Percentiles rank a stretch among this genome's conserved stretches.
These are phyloP conservation scores for Prunus padus DNA, from an alignment of 306 rosid species.

Conservation along the genomic window DNA sequence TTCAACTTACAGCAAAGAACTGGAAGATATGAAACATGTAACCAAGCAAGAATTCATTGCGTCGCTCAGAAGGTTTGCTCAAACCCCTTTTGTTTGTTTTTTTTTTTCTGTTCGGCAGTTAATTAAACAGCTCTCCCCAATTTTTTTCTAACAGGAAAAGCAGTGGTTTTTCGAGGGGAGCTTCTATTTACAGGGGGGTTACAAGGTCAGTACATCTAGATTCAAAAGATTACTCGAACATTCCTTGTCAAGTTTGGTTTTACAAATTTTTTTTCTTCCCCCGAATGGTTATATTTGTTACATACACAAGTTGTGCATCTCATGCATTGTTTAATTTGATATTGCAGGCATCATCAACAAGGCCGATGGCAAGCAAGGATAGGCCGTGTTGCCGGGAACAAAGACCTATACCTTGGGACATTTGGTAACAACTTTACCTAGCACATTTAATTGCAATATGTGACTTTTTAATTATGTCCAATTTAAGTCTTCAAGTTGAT, in stretches of 20 bases:
- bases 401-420: constrained; percentile 90
- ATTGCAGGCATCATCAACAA: constrained; percentile 91
- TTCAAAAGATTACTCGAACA: not conserved
- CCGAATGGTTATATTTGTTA: not conserved
- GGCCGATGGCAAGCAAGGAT: constrained; percentile 99
- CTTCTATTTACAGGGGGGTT: constrained; percentile 90
- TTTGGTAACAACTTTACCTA: constrained; percentile 51
- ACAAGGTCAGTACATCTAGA: constrained; percentile 54
- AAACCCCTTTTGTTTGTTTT: not conserved
- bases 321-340: not conserved
- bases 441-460: not conserved
- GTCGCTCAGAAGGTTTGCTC: constrained; percentile 72
- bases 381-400: constrained; percentile 98
- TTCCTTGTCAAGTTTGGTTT: not conserved
- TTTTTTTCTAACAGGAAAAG: constrained; percentile 63
- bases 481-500: not conserved
- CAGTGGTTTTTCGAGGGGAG: constrained; percentile 96
- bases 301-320: not conserved
- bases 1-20: constrained; percentile 61
- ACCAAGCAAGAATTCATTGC: constrained; percentile 98
- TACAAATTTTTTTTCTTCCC: not conserved
- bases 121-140: not conserved
- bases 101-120: not conserved
- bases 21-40: constrained; percentile 87
- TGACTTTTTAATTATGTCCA: not conserved